These are phyloP conservation scores for Penicillium samsonianum DNA, from an alignment of 495 filamentous ascomycete genomes.

Conservation along the genomic window DNA sequence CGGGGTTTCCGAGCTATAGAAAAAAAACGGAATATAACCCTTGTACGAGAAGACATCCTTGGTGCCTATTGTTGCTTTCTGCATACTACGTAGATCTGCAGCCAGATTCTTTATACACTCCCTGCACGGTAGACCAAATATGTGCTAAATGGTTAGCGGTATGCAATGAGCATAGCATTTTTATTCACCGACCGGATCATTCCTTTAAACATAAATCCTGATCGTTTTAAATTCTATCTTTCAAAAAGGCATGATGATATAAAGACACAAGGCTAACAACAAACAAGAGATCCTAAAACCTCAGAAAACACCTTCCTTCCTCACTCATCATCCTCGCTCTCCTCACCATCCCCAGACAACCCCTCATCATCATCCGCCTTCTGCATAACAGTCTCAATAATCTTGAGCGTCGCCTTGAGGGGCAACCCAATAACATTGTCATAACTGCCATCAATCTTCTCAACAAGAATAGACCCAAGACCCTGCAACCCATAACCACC, in stretches of 20 bases:
- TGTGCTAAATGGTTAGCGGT: neutral
- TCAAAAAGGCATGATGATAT: neutral
- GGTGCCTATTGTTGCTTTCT: neutral
- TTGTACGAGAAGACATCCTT: constrained; percentile 12
- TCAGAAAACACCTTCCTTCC: neutral
- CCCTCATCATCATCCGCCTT: constrained; percentile 57
- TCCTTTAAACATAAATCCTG: neutral
- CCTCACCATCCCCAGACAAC: constrained; percentile 30
- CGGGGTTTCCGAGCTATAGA: constrained; percentile 8
- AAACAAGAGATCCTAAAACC: neutral
- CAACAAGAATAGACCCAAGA: constrained; percentile 78
- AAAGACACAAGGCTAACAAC: neutral
- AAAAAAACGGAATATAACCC: constrained; percentile 20
- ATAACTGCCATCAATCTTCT: constrained; percentile 82
- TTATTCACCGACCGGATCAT: neutral
- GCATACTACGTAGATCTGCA: neutral
- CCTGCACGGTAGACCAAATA: neutral
- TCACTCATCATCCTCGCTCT: constrained; percentile 33
- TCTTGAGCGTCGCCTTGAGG: constrained; percentile 71
- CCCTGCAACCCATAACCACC: constrained; percentile 96
- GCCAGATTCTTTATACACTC: neutral
- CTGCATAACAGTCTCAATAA: constrained; percentile 79
- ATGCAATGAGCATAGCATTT: neutral
- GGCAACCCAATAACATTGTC: constrained; percentile 98
- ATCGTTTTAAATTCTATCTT: neutral